Evolutionary conservation across 345 rosid genomes (phyloP).

Genomic region (Anastatica hierochuntica): DNA sequence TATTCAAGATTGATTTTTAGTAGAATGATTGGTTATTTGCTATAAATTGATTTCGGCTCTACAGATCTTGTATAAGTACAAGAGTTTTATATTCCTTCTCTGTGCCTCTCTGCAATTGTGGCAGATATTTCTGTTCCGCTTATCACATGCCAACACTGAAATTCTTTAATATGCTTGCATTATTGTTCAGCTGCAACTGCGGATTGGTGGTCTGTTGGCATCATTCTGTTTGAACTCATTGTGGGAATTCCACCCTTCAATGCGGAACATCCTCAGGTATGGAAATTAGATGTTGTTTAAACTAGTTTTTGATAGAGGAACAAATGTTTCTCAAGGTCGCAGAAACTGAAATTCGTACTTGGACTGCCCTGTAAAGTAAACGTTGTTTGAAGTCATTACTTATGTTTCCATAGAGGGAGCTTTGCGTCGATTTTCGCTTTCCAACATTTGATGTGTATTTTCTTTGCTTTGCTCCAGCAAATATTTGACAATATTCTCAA

Average conservation of each 20-base stretch:
- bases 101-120: no score
- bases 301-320: no score
- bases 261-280: conserved; percentile 41
- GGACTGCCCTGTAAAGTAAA: no score
- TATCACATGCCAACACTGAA: background rate
- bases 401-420: no score
- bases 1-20: background rate
- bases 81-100: no score
- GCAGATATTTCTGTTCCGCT: no score
- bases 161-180: background rate
- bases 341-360: no score
- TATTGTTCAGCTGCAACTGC: conserved; percentile 63
- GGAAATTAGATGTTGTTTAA: no score
- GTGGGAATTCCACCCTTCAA: conserved; percentile 88
- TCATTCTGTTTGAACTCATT: conserved; percentile 74
- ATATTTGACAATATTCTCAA: conserved; percentile 93
- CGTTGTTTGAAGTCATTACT: no score
- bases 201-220: conserved; percentile 99
- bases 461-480: conserved; percentile 40
- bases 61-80: no score
- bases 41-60: background rate
- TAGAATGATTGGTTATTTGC: background rate
- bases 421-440: background rate
- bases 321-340: no score
- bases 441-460: background rate